phyloP scores from a whole-genome alignment of 2,329 filamentous ascomycete genomes.

The Penicillium sp. region DNA sequence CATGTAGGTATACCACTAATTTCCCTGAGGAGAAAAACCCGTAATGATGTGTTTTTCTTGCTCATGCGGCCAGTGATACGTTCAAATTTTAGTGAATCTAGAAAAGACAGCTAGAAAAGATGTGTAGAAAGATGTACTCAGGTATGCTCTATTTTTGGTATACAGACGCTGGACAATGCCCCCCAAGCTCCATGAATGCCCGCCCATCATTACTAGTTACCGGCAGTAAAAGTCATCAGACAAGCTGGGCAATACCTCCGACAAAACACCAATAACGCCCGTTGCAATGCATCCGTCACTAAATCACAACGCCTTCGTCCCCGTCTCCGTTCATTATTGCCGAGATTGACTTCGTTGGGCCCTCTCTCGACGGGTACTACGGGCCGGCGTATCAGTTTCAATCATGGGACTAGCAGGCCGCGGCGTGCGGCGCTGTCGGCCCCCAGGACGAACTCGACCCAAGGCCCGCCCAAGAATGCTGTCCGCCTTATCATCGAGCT shows the following conservation, averaged over 20 bases:
- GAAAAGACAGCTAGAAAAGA: too few relatives aligned
- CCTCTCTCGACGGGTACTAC: constrained; percentile 25
- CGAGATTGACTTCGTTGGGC: constrained; percentile 28
- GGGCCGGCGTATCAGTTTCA: constrained; percentile 32
- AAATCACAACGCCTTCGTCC: background rate
- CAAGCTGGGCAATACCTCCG: background rate
- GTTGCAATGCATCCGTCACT: constrained; percentile 1
- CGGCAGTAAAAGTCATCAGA: background rate
- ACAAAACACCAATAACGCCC: constrained; percentile 4
- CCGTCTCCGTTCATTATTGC: constrained; percentile 14
- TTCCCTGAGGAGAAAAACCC: too few relatives aligned
- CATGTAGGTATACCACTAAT: too few relatives aligned
- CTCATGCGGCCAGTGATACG: too few relatives aligned
- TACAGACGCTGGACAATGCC: background rate
- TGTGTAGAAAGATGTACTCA: background rate
- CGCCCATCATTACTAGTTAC: background rate
- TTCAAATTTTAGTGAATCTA: too few relatives aligned
- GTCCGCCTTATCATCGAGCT: constrained; percentile 50
- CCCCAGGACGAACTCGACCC: constrained; percentile 33
- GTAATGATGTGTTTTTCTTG: too few relatives aligned
- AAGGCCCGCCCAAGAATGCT: constrained; percentile 46
- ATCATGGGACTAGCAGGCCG: constrained; percentile 24
- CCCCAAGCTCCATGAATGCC: background rate
- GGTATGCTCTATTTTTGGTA: background rate
- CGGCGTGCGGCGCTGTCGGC: constrained; percentile 26